A percentile compares a stretch with the other conserved stretches of the same genome.
phyloP scores from a whole-genome alignment of 352 stramenopile species.

The Globisporangium paddicum region DNA sequence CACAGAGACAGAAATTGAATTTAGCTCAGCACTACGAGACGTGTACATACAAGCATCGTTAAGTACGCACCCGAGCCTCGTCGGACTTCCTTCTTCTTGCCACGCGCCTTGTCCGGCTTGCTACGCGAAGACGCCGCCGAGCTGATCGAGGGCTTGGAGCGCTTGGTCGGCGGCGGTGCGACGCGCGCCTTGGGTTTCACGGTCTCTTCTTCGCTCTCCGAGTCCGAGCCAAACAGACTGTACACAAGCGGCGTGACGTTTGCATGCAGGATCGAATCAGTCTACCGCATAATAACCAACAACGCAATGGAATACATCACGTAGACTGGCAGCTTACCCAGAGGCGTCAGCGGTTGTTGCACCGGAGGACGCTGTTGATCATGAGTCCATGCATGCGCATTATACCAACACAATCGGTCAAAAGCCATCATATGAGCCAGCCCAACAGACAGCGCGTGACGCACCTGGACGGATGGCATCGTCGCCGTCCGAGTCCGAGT shows the following conservation, averaged over 20 bases:
- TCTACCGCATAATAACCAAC: neutral
- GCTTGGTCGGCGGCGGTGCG: conserved; percentile 40
- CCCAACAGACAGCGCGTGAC: neutral
- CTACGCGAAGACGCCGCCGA: conserved; percentile 5
- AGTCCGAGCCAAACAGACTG: conserved; percentile 85
- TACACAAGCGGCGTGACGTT: neutral
- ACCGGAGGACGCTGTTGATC: conserved; percentile 23
- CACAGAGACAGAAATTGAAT: neutral
- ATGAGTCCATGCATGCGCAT: neutral
- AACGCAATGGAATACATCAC: neutral
- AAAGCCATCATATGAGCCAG: neutral
- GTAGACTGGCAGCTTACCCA: conserved; percentile 29
- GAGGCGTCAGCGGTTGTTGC: conserved; percentile 64
- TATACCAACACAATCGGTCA: neutral
- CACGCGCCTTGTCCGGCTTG: conserved; percentile 8
- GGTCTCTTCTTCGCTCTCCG: conserved; percentile 75
- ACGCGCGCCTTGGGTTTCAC: conserved; percentile 37
- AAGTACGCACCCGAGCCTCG: conserved; percentile 17
- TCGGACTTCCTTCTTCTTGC: conserved; percentile 6
- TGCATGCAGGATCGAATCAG: neutral
- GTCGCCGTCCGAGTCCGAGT: conserved; percentile 66
- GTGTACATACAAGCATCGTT: neutral
- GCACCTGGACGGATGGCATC: conserved; percentile 49
- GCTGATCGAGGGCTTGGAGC: conserved; percentile 26
- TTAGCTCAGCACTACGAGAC: neutral